Evolutionary conservation across 1,139 yeast genomes (phyloP).

Genomic region (Scheffersomyces titani): DNA sequence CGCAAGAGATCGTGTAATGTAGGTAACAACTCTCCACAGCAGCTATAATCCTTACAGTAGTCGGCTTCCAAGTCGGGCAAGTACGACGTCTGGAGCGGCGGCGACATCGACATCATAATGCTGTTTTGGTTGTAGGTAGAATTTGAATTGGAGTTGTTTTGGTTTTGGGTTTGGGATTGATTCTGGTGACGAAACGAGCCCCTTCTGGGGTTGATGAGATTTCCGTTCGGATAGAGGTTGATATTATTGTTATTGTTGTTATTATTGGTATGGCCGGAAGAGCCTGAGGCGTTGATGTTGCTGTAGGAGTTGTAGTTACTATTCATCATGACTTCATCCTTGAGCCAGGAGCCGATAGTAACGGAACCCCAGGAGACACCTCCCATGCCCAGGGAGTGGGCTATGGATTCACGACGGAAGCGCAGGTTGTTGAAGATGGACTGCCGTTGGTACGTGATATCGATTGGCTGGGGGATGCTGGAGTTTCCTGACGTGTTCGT

Average conservation of each 20-base stretch:
- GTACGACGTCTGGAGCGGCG: slow-evolving; percentile 73
- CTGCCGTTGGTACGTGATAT: slow-evolving; percentile 44
- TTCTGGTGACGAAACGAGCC: slow-evolving; percentile 39
- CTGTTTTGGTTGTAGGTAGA: slow-evolving; percentile 14
- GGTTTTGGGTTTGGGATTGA: slow-evolving; percentile 17
- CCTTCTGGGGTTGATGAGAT: slow-evolving; percentile 44
- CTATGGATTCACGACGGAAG: slow-evolving; percentile 82
- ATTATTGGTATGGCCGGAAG: slow-evolving; percentile 10
- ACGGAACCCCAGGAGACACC: slow-evolving; percentile 98
- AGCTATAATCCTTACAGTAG: slow-evolving; percentile 93
- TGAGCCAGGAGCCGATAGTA: slow-evolving; percentile 92
- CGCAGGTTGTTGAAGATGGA: slow-evolving; percentile 36
- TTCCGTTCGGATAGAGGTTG: slow-evolving; percentile 16
- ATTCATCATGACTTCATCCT: slow-evolving; percentile 80
- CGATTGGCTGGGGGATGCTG: slow-evolving; percentile 45
- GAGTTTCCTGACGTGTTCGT: neutral
- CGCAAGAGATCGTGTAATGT: slow-evolving; percentile 89
- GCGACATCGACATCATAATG: slow-evolving; percentile 49
- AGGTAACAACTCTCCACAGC: slow-evolving; percentile 91
- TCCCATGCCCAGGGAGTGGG: slow-evolving; percentile 97
- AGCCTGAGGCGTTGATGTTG: slow-evolving; percentile 7
- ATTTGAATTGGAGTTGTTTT: slow-evolving; percentile 17
- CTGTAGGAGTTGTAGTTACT: slow-evolving; percentile 23
- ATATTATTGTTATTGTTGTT: slow-evolving; percentile 11
- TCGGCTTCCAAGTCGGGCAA: slow-evolving; percentile 92